Conservation (phyloP, 495 filamentous ascomycete species). For the Lentithecium fluviatile region DNA sequence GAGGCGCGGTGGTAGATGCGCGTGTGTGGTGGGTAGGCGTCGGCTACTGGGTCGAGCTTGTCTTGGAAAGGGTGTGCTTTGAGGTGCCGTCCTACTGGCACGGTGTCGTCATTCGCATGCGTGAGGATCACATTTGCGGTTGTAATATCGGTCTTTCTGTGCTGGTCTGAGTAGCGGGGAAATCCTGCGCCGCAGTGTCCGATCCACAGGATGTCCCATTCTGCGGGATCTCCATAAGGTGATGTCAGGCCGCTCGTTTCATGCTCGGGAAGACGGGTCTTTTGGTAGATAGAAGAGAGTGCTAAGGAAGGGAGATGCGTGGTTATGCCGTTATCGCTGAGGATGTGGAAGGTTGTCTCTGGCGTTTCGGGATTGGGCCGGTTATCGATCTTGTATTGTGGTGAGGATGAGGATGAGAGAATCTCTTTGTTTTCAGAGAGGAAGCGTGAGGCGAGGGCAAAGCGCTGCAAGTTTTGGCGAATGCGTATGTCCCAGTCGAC, state of each 20-base stretch:
- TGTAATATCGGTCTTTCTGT: constrained; percentile 5
- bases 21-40: constrained; percentile 24
- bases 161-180: constrained; percentile 22
- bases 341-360: constrained; percentile 28
- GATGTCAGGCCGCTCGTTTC: constrained; percentile 9
- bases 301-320: constrained; percentile 21
- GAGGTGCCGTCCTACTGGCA: constrained; percentile 12
- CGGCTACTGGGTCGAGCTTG: constrained; percentile 16
- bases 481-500: constrained; percentile 34
- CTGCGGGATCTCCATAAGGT: constrained; percentile 39
- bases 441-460: constrained; percentile 29
- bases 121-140: constrained; percentile 19
- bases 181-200: constrained; percentile 37
- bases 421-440: constrained; percentile 31
- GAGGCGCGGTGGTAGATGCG: constrained; percentile 33
- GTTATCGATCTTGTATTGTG: constrained; percentile 12
- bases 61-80: constrained; percentile 35
- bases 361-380: constrained; percentile 24
- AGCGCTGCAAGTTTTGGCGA: constrained; percentile 25
- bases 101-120: constrained; percentile 27
- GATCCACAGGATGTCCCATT: constrained; percentile 39
- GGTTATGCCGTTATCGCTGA: constrained; percentile 30
- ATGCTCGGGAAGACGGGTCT: constrained; percentile 7
- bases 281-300: constrained; percentile 20
- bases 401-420: constrained; percentile 15